Evolutionary conservation across 306 rosid species (phyloP).

Genomic region (Castanea mollissima): DNA sequence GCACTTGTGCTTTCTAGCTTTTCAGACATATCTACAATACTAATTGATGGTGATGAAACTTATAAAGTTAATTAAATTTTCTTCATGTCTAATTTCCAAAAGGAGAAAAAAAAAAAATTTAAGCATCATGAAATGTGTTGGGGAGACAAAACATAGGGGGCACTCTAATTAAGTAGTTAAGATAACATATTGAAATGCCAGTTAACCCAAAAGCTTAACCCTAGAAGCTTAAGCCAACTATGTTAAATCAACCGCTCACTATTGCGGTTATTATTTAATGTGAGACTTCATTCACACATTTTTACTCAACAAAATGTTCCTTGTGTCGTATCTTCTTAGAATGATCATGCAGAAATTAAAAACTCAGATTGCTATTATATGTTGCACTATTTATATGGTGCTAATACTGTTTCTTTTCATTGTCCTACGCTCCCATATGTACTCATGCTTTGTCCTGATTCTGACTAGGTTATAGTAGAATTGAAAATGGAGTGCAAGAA

Average conservation of each 20-base stretch:
- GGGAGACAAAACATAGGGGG: too few relatives aligned
- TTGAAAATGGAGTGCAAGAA: slow-evolving; percentile 14
- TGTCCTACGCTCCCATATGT: not conserved
- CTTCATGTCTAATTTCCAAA: not conserved
- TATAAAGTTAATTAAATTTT: not conserved
- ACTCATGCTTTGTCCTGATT: not conserved
- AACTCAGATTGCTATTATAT: not conserved
- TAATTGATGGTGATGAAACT: not conserved
- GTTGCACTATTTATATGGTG: too few relatives aligned
- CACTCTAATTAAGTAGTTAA: too few relatives aligned
- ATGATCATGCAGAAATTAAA: not conserved
- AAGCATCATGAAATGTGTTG: too few relatives aligned
- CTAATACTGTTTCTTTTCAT: not conserved
- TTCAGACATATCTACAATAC: not conserved
- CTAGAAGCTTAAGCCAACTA: not conserved
- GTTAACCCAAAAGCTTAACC: not conserved
- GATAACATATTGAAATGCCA: not conserved
- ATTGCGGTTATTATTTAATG: not conserved
- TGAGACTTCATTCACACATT: not conserved
- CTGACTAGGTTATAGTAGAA: slow-evolving; percentile 34
- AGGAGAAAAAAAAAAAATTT: too few relatives aligned
- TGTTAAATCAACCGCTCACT: not conserved
- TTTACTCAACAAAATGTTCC: not conserved
- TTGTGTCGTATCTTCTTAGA: not conserved
- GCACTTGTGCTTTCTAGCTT: not conserved